Conservation (phyloP, 2,329 filamentous ascomycete genomes). For the Pyrenophora graminea region DNA sequence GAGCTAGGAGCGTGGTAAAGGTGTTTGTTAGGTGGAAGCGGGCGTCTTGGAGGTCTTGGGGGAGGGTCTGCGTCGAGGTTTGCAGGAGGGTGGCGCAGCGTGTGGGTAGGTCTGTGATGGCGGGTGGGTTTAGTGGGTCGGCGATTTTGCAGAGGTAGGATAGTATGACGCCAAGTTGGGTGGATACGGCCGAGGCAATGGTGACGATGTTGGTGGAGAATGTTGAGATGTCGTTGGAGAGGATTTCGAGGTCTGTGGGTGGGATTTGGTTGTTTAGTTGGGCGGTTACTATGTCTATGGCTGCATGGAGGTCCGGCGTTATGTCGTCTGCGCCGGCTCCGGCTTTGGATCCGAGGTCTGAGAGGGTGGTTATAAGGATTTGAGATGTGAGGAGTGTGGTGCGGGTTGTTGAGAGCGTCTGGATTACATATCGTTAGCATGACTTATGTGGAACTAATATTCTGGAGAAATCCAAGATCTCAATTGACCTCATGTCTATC, state of each 20-base stretch:
- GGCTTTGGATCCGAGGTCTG: slow-evolving; percentile 38
- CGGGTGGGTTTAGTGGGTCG: slow-evolving; percentile 22
- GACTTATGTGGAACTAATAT: neutral
- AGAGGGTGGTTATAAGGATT: slow-evolving; percentile 43
- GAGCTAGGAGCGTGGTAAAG: slow-evolving; percentile 37
- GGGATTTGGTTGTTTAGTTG: slow-evolving; percentile 46
- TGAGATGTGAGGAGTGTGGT: slow-evolving; percentile 38
- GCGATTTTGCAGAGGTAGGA: slow-evolving; percentile 42
- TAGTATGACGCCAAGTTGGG: slow-evolving; percentile 37
- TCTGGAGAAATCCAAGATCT: too few species aligned
- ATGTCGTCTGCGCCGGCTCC: slow-evolving; percentile 30
- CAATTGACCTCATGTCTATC: too few species aligned
- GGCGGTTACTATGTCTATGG: slow-evolving; percentile 50
- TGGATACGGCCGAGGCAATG: slow-evolving; percentile 42
- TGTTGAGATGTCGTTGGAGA: slow-evolving; percentile 45
- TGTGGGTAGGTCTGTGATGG: slow-evolving; percentile 13
- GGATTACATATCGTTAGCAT: slow-evolving; percentile 6
- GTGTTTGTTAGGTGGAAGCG: slow-evolving; percentile 44
- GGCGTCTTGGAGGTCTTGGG: slow-evolving; percentile 29
- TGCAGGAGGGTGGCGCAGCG: slow-evolving; percentile 16
- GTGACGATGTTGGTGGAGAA: slow-evolving; percentile 48
- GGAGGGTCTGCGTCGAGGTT: slow-evolving; percentile 21
- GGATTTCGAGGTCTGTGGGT: slow-evolving; percentile 44
- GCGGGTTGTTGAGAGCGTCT: slow-evolving; percentile 47
- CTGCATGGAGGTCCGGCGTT: slow-evolving; percentile 50